Base-by-base conservation (phyloP, 1,139 yeast species). In the Kazachstania sp. region DNA sequence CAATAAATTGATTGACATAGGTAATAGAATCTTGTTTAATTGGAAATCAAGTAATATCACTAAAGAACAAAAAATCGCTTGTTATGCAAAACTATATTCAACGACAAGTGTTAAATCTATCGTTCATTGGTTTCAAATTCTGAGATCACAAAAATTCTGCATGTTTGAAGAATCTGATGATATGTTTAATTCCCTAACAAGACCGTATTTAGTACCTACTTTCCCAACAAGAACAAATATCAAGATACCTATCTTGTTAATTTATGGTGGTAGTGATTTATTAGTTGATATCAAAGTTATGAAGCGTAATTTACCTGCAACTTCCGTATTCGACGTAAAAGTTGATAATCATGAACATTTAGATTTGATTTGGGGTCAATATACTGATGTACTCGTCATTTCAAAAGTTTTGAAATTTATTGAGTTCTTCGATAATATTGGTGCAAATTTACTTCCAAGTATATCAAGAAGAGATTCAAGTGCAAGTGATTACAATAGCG, bases 61-160 rank as follows among this genome's bases (percentile, higher is more conserved):
- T 30, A 72, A 75, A 52, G 69, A 78, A 44, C 96, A 88, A 65
- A 88, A 88, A 61, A 67, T 81, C 46, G 77, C 86, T 30, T 77
- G 87, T 36, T 90, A 86, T 65, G 79, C 86, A 23, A 96, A 90
- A 65, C 70, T 90, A 46, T 90, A 88, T 67, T 85, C 95, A 1
- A 85, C 95, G 26, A 87, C 97, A 0, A 82, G 94, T 3, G 97
- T 88, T 41, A 90, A 90, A 65, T 79, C 86, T 20, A 92, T 87
- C 43, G 97, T 88, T 34, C 97, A 90, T 67, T 90, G 97, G 97
- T 90, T 90, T 64, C 97, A 90, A 67, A 87, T 90, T 48, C 84
- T 90, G 53, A 72, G 85, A 41, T 73, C 86, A n/a, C 79, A 79
- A 39, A 77, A 79, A 45, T 88, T 90, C 64, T 95, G 87, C 64